Evolutionary conservation across 202 grass and related monocot genomes (phyloP), one percentile per base, ranked within the genome.

Genomic region (Zoysia matrella): DNA sequence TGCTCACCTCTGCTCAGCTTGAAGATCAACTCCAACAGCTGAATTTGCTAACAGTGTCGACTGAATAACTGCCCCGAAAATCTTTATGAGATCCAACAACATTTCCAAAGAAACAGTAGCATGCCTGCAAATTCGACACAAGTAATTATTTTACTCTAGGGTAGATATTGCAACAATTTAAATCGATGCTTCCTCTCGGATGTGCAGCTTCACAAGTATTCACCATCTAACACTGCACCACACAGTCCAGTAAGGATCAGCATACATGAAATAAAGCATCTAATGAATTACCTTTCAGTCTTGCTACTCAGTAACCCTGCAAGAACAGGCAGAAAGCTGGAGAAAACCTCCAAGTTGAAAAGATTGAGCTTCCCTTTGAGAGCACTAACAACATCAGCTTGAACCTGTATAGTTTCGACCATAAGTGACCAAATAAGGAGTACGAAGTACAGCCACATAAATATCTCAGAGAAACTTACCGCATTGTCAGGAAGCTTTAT

Each of bases 401-500:
- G 22, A 22, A 22, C 22, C 22, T 22, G 22, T 22, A 22, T 22
- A 22, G 22, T 74, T 48, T 71, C 65, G 47, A 76, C 46, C 13
- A 77, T 86, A 83, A 85, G 43, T 81, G 79, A 76, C 75, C 74
- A 77, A 74, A 79, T 11, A 64, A 84, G 64, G 8, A 77, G 50
- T 76, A 65, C 82, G 65, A 71, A 67, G 10, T 69, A 22, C 18
- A 60, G 58, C 58, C 55, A 90, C 13, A 43, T 45, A 75, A 8
- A 77, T 11, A 57, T 52, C 43, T 39, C 41, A 73, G 68, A 60
- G 85, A 82, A 77, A 92, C 92, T 74, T 91, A 99, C 92, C 79
- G 87, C 83, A 81, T 82, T 83, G 78, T 99, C 96, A 13, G 92
- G 92, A 52, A 99, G 84, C 82, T 95, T 95, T 56, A 89, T 57